Evolutionary conservation across 345 rosid genomes (phyloP).

Genomic region (Balakata baccata): DNA sequence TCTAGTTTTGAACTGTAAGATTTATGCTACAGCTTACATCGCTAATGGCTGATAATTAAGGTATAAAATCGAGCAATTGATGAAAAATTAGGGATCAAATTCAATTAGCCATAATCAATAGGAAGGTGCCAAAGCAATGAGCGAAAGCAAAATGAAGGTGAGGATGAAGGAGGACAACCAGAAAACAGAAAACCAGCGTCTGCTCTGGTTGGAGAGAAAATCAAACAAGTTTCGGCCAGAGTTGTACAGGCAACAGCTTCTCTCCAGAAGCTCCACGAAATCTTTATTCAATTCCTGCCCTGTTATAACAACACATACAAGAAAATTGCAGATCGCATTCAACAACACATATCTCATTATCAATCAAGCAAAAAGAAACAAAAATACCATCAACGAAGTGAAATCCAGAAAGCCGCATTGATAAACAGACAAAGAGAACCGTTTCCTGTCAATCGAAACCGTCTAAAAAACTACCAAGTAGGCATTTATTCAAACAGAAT

Average conservation of each 20-base stretch:
- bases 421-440: background rate
- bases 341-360: background rate
- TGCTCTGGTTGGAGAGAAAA: slow-evolving; percentile 41
- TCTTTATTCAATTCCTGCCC: slow-evolving; percentile 22
- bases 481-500: background rate
- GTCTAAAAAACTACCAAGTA: background rate
- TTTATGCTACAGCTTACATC: slow-evolving; percentile 31
- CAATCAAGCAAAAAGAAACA: background rate
- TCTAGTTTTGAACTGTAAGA: slow-evolving; percentile 4
- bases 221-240: slow-evolving; percentile 67
- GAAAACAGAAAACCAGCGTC: slow-evolving; percentile 37
- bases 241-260: slow-evolving; percentile 51
- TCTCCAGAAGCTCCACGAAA: slow-evolving; percentile 44
- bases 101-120: slow-evolving; percentile 66
- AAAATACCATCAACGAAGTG: background rate
- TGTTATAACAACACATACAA: slow-evolving; percentile 17
- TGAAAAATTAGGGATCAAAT: slow-evolving; percentile 18
- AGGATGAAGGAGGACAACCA: slow-evolving; percentile 24
- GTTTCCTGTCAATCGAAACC: background rate
- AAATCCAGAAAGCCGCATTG: slow-evolving; percentile 2
- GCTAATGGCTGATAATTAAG: slow-evolving; percentile 19
- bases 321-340: slow-evolving; percentile 15
- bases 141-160: slow-evolving; percentile 14
- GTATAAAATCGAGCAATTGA: background rate
- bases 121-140: slow-evolving; percentile 60